phyloP scores from a whole-genome alignment of 2,329 filamentous ascomycete genomes.

The Penicillium sp. region DNA sequence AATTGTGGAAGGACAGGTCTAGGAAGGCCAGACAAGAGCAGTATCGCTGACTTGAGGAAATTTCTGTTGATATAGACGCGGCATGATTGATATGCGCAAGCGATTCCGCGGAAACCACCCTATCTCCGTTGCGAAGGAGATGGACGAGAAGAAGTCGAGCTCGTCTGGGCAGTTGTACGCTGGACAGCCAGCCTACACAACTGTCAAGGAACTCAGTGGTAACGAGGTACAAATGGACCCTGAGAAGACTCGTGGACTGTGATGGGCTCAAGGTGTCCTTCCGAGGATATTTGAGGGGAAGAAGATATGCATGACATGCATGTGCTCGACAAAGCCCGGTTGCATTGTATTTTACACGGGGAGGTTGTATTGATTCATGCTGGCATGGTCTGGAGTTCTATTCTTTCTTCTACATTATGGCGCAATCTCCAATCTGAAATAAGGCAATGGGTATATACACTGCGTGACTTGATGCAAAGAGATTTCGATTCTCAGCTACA shows the following conservation, averaged over 20 bases:
- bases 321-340: not conserved
- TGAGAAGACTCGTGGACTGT: conserved; percentile 55
- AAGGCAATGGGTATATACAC: conserved; percentile 8
- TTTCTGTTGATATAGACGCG: conserved; percentile 58
- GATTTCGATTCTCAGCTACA: not conserved
- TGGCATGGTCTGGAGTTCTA: conserved; percentile 36
- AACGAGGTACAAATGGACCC: conserved; percentile 64
- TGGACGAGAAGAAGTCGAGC: conserved; percentile 57
- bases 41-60: conserved; percentile 13
- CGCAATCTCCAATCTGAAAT: conserved; percentile 19
- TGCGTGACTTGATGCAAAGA: not conserved
- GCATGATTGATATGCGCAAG: conserved; percentile 98
- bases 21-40: not conserved
- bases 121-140: conserved; percentile 70
- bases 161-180: conserved; percentile 76
- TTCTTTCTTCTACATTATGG: conserved; percentile 7
- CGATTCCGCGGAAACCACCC: conserved; percentile 94
- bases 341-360: conserved; percentile 14
- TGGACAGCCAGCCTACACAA: conserved; percentile 73
- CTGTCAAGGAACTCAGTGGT: conserved; percentile 70
- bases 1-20: not conserved
- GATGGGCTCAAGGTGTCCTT: conserved; percentile 15
- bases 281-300: too few species aligned
- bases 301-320: conserved; percentile 4
- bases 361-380: conserved; percentile 27